These are phyloP conservation scores for Periconia macrospinosa DNA, from an alignment of 2,329 filamentous ascomycete genomes.

Conservation along the genomic window DNA sequence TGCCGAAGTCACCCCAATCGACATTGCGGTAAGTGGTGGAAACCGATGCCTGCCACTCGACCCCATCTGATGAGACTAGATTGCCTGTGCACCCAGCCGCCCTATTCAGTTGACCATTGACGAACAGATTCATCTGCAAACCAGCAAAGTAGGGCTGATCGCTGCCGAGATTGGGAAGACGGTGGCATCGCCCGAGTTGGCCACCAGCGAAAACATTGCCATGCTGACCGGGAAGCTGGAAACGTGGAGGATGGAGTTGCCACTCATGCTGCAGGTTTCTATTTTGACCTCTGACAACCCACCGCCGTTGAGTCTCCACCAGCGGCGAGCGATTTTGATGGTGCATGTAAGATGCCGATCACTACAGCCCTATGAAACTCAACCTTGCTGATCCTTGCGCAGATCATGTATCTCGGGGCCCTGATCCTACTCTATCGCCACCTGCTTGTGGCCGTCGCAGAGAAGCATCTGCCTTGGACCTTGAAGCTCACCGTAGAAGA, in stretches of 20 bases:
- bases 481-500: slow-evolving; percentile 30
- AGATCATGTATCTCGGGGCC: slow-evolving; percentile 45
- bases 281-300: slow-evolving; percentile 28
- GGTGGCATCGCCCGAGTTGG: slow-evolving; percentile 31
- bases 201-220: slow-evolving; percentile 31
- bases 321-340: slow-evolving; percentile 41
- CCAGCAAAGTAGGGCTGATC: slow-evolving; percentile 39
- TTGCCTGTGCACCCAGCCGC: slow-evolving; percentile 19
- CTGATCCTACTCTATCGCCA: slow-evolving; percentile 41
- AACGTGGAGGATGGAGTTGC: slow-evolving; percentile 37
- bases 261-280: slow-evolving; percentile 31
- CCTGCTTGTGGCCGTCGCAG: slow-evolving; percentile 34
- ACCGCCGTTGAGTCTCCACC: slow-evolving; percentile 29
- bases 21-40: slow-evolving; percentile 27
- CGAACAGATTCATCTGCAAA: slow-evolving; percentile 38
- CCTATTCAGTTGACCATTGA: slow-evolving; percentile 22
- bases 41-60: not conserved
- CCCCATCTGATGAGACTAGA: slow-evolving; percentile 21
- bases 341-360: slow-evolving; percentile 31
- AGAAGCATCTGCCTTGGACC: slow-evolving; percentile 28
- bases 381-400: not conserved
- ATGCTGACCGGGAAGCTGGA: slow-evolving; percentile 37
- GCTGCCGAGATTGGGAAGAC: slow-evolving; percentile 40
- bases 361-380: not conserved
- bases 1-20: slow-evolving; percentile 31